Base-by-base conservation (phyloP, 176 grass and related monocot genomes). In the Paspalum notatum region DNA sequence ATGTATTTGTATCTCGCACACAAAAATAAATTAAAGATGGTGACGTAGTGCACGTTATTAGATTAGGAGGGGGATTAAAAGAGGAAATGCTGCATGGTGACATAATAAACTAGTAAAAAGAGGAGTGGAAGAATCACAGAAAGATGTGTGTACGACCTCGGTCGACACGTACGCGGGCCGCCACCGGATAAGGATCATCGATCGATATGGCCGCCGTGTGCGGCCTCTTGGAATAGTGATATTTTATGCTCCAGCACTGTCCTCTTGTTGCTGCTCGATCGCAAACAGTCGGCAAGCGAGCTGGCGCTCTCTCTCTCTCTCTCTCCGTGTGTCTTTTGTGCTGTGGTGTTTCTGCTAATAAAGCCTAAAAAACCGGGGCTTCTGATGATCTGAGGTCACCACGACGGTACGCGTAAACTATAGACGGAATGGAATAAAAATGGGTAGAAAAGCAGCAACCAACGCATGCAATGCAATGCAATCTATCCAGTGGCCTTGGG, bases 91-190 rank as follows among this genome's bases (percentile, higher is more conserved):
- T 53, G 51, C 47, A 16, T 53, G 51, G 15, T 53, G 51, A 49
- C 53, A 18, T 7, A 17, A 50, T 60, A 37, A 16, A 86, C 25
- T 49, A 86, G 9, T 49, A 32, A 22, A 5, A 3, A 74, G 48
- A 55, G 47, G 12, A 1, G 58, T 59, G 80, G 58, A 83, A 83
- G 80, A 83, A 88, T 88, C 74, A 26, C n/a, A 65, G 26, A 57
- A 78, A 83, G 79, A 56, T 76, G 49, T 73, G 14, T 9, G 15
- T 38, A 17, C 49, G 54, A 60, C 27, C 9, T 52, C 2, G 74
- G 5, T 43, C 20, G 64, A 41, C 41, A 49, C 72, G 27, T 11
- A 59, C 13, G 13, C 69, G 63, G 22, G 57, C n/a, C 10, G 5
- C 22, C 24, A 39, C 48, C 12, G 76, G 80, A 83, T 83, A 78